Base-by-base conservation (phyloP, 2,329 filamentous ascomycete genomes). In the Cladosporium oxysporum region DNA sequence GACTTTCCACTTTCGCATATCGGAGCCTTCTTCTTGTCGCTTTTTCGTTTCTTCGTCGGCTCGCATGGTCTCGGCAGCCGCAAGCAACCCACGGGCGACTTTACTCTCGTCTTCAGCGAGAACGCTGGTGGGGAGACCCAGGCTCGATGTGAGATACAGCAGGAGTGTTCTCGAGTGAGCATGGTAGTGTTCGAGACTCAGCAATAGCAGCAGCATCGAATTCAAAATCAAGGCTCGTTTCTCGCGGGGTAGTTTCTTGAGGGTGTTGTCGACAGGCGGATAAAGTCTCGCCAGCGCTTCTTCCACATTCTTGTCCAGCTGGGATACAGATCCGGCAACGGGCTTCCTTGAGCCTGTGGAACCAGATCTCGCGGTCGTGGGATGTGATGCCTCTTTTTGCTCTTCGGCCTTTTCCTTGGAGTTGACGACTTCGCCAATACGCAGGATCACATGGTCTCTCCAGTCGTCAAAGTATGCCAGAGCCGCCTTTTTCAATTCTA, bases 401-500 rank as follows among this genome's bases (percentile, higher is more conserved):
- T 73, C 72, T 50, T 73, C 62, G 6, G 72, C 74, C 35, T 69
- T 70, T 49, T 78, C 72, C 31, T 73, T 72, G 5, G 78, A 74
- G 66, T 81, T 81, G 57, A 85, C 76, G 41, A 92, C 85, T 70
- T 95, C 90, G 21, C 88, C 86, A 28, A 96, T 81, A 16, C 93
- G 86, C 65, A 87, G 84, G 49, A 91, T 80, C 11, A 97, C 86
- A 14, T 83, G 82, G 6, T 87, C 83, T 72, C 91, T 87, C 94
- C 94, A 98, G 69, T 92, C 90, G 66, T 90, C 88, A 75, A 94
- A 96, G 74, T 90, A 88, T 7, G 83, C 80, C 5, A 96, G 76
- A 1, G 88, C 85, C 63, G 90, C 88, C 68, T 85, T 87, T 79
- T 88, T 93, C 71, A 93, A 78, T 71, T 91, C 89, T 66, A 84